Percentiles rank a stretch among this genome's conserved stretches.
Conservation (phyloP, 352 stramenopile genomes). For the Phytophthora aleatoria region DNA sequence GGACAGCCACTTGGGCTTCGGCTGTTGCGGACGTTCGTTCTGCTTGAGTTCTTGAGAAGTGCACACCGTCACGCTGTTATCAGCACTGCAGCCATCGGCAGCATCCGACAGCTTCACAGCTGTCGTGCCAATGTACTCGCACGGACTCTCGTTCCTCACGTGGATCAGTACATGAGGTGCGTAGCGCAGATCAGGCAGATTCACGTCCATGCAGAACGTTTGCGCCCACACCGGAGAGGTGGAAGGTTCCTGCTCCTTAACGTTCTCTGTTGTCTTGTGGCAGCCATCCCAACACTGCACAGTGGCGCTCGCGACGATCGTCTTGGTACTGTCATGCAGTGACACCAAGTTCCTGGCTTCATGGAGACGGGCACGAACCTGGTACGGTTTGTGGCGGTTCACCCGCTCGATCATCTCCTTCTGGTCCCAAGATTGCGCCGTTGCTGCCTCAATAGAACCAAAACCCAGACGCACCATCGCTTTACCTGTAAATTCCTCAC, state of each 20-base stretch:
- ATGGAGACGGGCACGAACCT: slow-evolving; percentile 76
- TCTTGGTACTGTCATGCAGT: slow-evolving; percentile 37
- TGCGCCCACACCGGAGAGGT: slow-evolving; percentile 52
- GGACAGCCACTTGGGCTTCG: slow-evolving; percentile 53
- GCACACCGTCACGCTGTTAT: slow-evolving; percentile 42
- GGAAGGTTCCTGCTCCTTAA: slow-evolving; percentile 27
- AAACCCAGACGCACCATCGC: slow-evolving; percentile 78
- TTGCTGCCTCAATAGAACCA: slow-evolving; percentile 53
- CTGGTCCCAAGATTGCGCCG: slow-evolving; percentile 57
- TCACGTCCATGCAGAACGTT: slow-evolving; percentile 75
- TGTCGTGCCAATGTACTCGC: slow-evolving; percentile 51
- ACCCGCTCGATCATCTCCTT: slow-evolving; percentile 61
- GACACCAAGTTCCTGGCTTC: slow-evolving; percentile 48
- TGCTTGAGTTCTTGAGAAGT: slow-evolving; percentile 60
- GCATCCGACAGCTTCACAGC: slow-evolving; percentile 29
- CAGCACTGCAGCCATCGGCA: slow-evolving; percentile 9
- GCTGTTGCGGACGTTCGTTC: slow-evolving; percentile 44
- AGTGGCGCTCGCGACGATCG: slow-evolving; percentile 57
- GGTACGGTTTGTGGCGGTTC: slow-evolving; percentile 67
- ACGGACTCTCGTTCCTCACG: slow-evolving; percentile 50
- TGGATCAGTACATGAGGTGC: slow-evolving; percentile 69
- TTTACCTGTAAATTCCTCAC: slow-evolving; percentile 69
- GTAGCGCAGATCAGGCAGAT: slow-evolving; percentile 58
- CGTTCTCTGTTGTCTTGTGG: slow-evolving; percentile 35
- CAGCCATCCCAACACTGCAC: slow-evolving; percentile 66